Base-by-base conservation (phyloP, 2,329 filamentous ascomycete species). In the Trichoderma sp. region DNA sequence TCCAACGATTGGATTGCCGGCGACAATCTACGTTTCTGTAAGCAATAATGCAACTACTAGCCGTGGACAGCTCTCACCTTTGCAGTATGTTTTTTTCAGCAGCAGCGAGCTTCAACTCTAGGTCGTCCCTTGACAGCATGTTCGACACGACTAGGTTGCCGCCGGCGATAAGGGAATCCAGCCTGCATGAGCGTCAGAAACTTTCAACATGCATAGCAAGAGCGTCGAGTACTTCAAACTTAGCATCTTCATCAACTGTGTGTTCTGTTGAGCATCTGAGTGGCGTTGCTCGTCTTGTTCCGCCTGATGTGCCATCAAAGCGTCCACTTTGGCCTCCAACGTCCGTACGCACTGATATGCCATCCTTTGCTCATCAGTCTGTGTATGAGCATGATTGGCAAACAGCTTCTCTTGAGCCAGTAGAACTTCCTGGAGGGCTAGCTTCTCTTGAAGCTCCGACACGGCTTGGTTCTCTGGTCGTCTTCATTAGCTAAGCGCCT, bases 401-500 rank as follows among this genome's bases (percentile, higher is more conserved):
- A 34, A 9, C 6, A 17, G 41, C 21, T 17, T 64, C 34, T 58
- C 67, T 5, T 58, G 57, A 47, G 51, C 68, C 63, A 41, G 24
- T 52, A 39, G 21, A 3, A 51, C 63, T 34, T 73, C 66, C 43
- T 73, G 70, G 28, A 68, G 63, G 17, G 69, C 39, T 15, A 72
- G 17, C 24, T 67, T 71, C 12, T 50, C 57, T 44, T 70, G 44
- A 7, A 76, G 66, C 6, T 71, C 55, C 3, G 60, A 67, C n/a
- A 76, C 72, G 7, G 52, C 64, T 34, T 67, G 41, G 15, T 72
- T 69, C 60, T 73, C 75, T 77, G 47, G 7, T 17, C 3, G 2
- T n/a, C 34, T 26, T 26, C 14, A 41, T 68, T 9, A 68, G 60
- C 48, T 6, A 45, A 19, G 34, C 3, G 44, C 21, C 15, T 17